Percentiles rank a stretch among this genome's conserved stretches.
phyloP scores from a whole-genome alignment of 2,329 filamentous ascomycete genomes.

The Cladosporium austrohemisphaericum region DNA sequence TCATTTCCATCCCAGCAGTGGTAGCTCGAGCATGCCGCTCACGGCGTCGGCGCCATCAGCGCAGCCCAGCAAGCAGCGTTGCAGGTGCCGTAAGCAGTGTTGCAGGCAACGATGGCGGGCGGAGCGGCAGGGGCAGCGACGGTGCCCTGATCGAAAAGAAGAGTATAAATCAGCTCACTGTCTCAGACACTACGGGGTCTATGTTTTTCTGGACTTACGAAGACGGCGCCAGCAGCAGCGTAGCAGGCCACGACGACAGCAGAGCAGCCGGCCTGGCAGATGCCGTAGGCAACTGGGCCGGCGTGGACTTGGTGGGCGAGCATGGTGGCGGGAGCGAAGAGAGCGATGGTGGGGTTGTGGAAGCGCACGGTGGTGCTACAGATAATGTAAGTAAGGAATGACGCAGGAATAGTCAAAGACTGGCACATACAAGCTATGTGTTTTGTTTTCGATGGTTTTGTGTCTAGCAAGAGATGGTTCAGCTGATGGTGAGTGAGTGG shows the following conservation, averaged over 20 bases:
- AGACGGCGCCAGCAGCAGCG: slow-evolving; percentile 41
- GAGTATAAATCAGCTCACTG: too few relatives aligned
- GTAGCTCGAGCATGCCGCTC: neutral
- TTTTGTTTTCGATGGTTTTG: too few relatives aligned
- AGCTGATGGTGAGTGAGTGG: too few relatives aligned
- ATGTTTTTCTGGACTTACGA: too few relatives aligned
- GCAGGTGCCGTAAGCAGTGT: slow-evolving; percentile 45
- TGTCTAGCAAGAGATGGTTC: too few relatives aligned
- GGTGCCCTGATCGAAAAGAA: too few relatives aligned
- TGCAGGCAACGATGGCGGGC: slow-evolving; percentile 42
- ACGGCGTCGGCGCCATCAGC: slow-evolving; percentile 18
- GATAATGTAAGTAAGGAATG: too few relatives aligned
- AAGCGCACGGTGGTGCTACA: neutral
- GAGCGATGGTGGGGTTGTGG: neutral
- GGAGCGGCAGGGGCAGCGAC: neutral
- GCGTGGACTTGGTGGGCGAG: slow-evolving; percentile 16
- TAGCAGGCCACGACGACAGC: slow-evolving; percentile 47
- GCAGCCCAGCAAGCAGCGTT: slow-evolving; percentile 44
- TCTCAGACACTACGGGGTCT: slow-evolving; percentile 35
- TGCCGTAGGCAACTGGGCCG: slow-evolving; percentile 40
- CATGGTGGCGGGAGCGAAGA: neutral
- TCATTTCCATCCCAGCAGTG: too few relatives aligned
- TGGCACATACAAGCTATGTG: too few relatives aligned
- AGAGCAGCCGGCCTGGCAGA: slow-evolving; percentile 49
- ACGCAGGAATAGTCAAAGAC: too few relatives aligned